These are phyloP conservation scores for Pyricularia pennisetigena DNA, from an alignment of 2,329 filamentous ascomycete species.

Conservation along the genomic window DNA sequence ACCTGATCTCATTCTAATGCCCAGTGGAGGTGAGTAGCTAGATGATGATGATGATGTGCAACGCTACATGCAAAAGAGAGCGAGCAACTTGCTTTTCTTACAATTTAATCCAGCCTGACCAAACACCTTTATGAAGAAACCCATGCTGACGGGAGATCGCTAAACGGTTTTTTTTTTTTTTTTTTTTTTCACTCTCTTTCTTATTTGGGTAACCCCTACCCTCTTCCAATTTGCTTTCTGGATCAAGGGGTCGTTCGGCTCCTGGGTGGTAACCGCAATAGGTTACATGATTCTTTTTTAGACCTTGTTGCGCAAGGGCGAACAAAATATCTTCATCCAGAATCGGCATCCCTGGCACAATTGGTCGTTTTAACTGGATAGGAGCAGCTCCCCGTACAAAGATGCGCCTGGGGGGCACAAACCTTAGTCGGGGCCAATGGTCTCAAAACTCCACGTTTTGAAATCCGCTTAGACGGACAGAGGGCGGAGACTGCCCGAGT, in stretches of 20 bases:
- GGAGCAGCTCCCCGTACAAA: not conserved
- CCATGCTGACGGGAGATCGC: not conserved
- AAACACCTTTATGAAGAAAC: not conserved
- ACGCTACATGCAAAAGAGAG: not conserved
- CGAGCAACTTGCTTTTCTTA: not conserved
- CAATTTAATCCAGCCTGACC: not conserved
- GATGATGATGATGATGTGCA: not conserved
- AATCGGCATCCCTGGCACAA: not conserved
- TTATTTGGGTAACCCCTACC: not conserved
- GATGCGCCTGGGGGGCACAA: not conserved
- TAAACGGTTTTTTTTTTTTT: not conserved
- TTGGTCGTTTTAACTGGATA: not conserved
- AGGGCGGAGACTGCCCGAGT: not conserved
- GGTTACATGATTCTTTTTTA: not conserved
- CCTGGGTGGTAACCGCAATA: not conserved
- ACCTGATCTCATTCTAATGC: not conserved
- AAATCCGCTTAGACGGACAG: not conserved
- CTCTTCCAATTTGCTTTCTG: not conserved
- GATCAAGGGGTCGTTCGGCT: not conserved
- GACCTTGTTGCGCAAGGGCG: not conserved
- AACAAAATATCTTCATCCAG: not conserved
- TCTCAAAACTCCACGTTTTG: not conserved
- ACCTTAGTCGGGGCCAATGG: not conserved
- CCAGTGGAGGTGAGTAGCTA: not conserved
- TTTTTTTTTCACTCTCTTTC: too few species aligned